Base-by-base conservation (phyloP, 257 asterid genomes). In the Salvia hispanica region DNA sequence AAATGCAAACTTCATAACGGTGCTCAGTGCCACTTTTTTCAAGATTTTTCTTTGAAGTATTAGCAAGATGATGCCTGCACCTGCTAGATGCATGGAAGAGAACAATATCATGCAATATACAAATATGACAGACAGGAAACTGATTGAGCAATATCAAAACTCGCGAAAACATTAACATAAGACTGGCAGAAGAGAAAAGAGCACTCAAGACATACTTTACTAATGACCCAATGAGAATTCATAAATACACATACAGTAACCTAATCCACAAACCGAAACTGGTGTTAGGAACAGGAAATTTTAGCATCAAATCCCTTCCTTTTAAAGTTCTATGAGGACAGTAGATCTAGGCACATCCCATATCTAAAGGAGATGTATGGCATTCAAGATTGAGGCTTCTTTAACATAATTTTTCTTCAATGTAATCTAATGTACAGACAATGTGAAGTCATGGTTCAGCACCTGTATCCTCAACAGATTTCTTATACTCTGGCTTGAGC, bases 401-500 rank as follows among this genome's bases (percentile, higher is more conserved):
- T 75, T 48, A 60, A 50, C 54, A 39, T 3, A 11, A 57, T 57
- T 40, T 37, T 47, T 76, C 74, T 58, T 59, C 58, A 70, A 71
- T 51, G 60, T 69, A 47, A 56, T 69, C 71, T 69, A 79, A 65
- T 70, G 40, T 65, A 75, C 82, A 77, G 77, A 67, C 51, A 74
- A 58, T 31, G 68, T 21, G 36, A 61, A 61, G 57, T 63, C 72
- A 72, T 80, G 81, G 75, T 47, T 85, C 91, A 69, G 85, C 88
- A 77, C 86, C 93, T 77, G 96, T 72, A 75, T 85, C 96, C 80
- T 84, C 95, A 0, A 48, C 97, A 75, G 96, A 88, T 71, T 84
- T 91, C 82, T 85, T 91, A 64, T 88, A 94, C 85, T 88, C 97
- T 45, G 97, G 90, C 81, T 91, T 94, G 52, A 91, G 91, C 88